Conservation (phyloP, 2,329 filamentous ascomycete genomes). For the Cercospora sojina region DNA sequence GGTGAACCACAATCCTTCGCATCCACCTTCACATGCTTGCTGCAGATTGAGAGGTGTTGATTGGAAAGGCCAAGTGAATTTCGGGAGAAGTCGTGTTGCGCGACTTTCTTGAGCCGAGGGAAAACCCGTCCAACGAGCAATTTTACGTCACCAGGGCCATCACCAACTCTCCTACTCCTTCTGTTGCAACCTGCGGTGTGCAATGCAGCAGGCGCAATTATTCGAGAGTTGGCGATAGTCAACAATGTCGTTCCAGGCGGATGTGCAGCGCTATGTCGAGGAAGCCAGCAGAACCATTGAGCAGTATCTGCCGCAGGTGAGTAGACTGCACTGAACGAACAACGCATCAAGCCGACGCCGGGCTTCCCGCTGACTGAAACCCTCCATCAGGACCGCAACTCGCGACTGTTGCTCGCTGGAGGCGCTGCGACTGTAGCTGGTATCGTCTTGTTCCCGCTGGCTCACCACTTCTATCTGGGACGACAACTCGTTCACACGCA, state of each 20-base stretch:
- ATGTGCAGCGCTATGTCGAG: slow-evolving; percentile 12
- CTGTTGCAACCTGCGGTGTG: background rate
- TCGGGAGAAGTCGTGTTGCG: background rate
- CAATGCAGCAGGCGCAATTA: background rate
- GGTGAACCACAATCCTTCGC: background rate
- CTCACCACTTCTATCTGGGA: slow-evolving; percentile 23
- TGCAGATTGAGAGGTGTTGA: background rate
- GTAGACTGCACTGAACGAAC: background rate
- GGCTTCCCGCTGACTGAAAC: background rate
- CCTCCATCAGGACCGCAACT: slow-evolving; percentile 21
- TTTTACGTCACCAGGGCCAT: background rate
- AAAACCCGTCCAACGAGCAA: background rate
- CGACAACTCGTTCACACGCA: slow-evolving; percentile 24
- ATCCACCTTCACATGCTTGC: background rate
- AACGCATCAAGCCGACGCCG: background rate
- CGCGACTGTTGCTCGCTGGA: slow-evolving; percentile 22
- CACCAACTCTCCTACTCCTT: background rate
- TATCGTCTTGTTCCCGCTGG: slow-evolving; percentile 22
- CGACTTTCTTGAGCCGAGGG: background rate
- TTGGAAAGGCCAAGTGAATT: background rate
- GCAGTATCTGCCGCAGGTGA: slow-evolving; percentile 11
- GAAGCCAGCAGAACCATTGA: background rate
- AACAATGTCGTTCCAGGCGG: slow-evolving; percentile 12
- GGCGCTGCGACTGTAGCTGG: slow-evolving; percentile 21
- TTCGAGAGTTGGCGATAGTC: background rate